These are phyloP conservation scores for Hawksworthiomyces lignivorus DNA, from an alignment of 2,329 filamentous ascomycete species.

Conservation along the genomic window DNA sequence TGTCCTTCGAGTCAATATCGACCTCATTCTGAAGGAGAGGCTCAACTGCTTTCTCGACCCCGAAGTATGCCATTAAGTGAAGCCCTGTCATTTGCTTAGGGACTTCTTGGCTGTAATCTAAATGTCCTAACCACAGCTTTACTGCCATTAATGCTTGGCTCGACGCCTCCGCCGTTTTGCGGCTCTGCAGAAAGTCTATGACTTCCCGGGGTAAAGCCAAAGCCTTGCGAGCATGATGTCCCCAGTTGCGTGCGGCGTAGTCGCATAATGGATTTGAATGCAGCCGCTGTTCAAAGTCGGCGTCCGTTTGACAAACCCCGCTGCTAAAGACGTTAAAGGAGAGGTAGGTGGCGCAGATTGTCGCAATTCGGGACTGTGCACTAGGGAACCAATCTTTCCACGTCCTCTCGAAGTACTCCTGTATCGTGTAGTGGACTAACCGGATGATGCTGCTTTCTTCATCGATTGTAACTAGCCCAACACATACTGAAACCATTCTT, in stretches of 20 bases:
- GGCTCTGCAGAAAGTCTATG: background rate
- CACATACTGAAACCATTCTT: no score
- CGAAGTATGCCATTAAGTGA: background rate
- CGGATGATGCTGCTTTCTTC: no score
- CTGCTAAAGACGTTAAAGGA: background rate
- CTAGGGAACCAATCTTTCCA: no score
- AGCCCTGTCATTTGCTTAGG: background rate
- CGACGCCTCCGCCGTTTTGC: background rate
- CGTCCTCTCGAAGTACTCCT: no score
- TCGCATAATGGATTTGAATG: background rate
- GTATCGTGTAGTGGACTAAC: no score
- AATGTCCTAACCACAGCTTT: no score
- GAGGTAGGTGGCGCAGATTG: no score
- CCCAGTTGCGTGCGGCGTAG: slow-evolving; percentile 1
- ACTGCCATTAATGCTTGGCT: background rate
- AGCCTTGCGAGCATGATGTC: background rate
- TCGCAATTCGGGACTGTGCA: no score
- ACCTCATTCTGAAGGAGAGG: background rate
- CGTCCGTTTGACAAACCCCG: no score
- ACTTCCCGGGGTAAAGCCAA: background rate
- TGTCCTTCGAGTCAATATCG: background rate
- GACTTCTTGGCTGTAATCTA: background rate
- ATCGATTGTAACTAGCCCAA: no score
- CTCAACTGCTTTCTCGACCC: background rate
- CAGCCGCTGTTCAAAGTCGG: background rate